Conservation (phyloP, 345 rosid species). For the Heritiera fomes region DNA sequence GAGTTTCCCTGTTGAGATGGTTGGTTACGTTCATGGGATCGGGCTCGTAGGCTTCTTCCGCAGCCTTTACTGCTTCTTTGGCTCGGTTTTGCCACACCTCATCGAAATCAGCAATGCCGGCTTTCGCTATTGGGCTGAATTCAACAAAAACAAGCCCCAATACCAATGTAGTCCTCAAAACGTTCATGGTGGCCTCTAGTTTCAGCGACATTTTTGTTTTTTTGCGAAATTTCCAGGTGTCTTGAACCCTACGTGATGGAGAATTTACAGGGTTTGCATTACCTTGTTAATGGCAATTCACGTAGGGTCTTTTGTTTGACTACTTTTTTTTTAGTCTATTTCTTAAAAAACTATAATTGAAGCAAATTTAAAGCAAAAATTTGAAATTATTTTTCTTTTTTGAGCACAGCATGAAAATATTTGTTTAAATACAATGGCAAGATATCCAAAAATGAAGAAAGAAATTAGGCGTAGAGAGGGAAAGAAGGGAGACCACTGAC, state of each 20-base stretch:
- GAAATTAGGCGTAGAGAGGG: conserved; percentile 26
- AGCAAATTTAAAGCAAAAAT: neutral
- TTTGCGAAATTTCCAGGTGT: neutral
- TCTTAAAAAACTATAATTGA: neutral
- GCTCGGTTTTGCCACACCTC: conserved; percentile 42
- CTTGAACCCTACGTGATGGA: conserved; percentile 8
- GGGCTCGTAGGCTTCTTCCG: conserved; percentile 34
- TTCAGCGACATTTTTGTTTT: neutral
- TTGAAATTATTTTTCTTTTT: neutral
- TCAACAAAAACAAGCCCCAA: conserved; percentile 18
- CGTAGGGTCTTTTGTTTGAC: neutral
- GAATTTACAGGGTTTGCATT: neutral
- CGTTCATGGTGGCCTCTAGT: neutral
- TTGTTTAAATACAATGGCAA: conserved; percentile 3
- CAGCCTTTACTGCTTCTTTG: conserved; percentile 26
- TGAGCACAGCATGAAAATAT: neutral
- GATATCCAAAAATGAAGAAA: conserved; percentile 17
- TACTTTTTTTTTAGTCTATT: no score
- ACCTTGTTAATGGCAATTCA: neutral
- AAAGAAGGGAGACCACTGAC: conserved; percentile 28
- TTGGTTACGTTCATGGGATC: conserved; percentile 32
- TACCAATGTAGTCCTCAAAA: neutral
- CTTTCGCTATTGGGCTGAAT: conserved; percentile 20
- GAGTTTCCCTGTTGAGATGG: conserved; percentile 29
- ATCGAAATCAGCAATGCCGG: conserved; percentile 34